Conservation (phyloP, 1,284 basidiomycete genomes). For the Meripilus lineatus region DNA sequence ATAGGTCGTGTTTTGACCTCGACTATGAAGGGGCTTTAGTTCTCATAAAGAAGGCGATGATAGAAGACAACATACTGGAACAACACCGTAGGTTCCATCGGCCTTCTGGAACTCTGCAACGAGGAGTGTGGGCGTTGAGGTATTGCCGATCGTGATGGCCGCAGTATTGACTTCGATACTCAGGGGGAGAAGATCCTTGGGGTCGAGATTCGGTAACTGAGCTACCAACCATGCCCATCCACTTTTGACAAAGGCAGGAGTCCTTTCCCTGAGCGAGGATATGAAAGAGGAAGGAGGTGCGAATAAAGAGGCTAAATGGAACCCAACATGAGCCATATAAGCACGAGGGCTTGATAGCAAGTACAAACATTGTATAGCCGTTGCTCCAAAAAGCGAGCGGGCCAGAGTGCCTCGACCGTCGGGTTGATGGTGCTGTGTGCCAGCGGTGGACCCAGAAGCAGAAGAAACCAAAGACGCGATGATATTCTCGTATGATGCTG, state of each 20-base stretch:
- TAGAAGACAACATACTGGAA: constrained; percentile 45
- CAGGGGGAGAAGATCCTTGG: constrained; percentile 76
- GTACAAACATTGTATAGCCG: constrained; percentile 24
- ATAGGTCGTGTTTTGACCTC: constrained; percentile 71
- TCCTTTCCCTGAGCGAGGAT: constrained; percentile 24
- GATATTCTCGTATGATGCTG: constrained; percentile 83
- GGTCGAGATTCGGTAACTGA: constrained; percentile 68
- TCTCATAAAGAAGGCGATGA: constrained; percentile 1
- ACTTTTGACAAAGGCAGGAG: constrained; percentile 44
- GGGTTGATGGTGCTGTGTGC: constrained; percentile 19
- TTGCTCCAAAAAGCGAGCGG: constrained; percentile 22
- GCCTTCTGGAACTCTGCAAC: constrained; percentile 74
- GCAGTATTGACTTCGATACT: constrained; percentile 72
- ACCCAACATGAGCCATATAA: constrained; percentile 1
- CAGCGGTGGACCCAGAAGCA: constrained; percentile 8
- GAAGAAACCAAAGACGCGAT: constrained; percentile 63
- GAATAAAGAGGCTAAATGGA: constrained; percentile 18
- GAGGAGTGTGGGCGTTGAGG: constrained; percentile 76
- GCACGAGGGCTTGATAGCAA: background rate
- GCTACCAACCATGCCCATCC: constrained; percentile 45
- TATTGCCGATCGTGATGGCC: constrained; percentile 78
- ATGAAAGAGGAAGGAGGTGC: constrained; percentile 23
- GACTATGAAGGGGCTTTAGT: constrained; percentile 40
- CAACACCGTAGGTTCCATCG: constrained; percentile 74
- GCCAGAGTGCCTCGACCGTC: constrained; percentile 12